Evolutionary conservation across 495 filamentous ascomycete species (phyloP).

Genomic region (Chaetomium cochliodes): DNA sequence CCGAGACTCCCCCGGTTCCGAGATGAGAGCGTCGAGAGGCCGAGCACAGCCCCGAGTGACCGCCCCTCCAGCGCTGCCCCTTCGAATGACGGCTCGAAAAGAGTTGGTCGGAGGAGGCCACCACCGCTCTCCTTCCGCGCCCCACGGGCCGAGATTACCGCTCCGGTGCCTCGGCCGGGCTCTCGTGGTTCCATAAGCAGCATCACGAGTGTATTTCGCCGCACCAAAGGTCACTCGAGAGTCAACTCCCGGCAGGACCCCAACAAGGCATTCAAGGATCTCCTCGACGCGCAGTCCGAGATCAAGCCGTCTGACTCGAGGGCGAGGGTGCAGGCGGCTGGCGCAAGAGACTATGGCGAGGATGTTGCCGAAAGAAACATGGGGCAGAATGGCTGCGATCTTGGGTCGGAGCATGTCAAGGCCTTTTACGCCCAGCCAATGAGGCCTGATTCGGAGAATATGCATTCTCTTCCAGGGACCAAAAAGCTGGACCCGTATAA

Average conservation of each 20-base stretch:
- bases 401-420: constrained; percentile 33
- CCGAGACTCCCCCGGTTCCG: constrained; percentile 35
- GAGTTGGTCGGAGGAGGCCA: constrained; percentile 16
- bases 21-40: constrained; percentile 33
- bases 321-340: constrained; percentile 46
- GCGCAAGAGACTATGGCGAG: constrained; percentile 52
- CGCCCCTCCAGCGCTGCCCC: constrained; percentile 13
- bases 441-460: background rate
- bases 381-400: constrained; percentile 36
- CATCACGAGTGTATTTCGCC: constrained; percentile 6
- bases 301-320: constrained; percentile 47
- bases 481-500: background rate
- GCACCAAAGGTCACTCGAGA: constrained; percentile 17
- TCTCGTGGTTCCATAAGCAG: constrained; percentile 19
- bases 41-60: constrained; percentile 42
- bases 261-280: constrained; percentile 43
- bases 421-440: constrained; percentile 33
- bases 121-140: constrained; percentile 36
- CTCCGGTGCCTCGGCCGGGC: constrained; percentile 15
- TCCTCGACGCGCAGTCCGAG: constrained; percentile 53
- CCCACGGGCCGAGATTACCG: constrained; percentile 15
- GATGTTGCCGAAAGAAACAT: constrained; percentile 58
- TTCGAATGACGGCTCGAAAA: constrained; percentile 17
- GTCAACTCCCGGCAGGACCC: constrained; percentile 29
- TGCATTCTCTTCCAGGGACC: background rate